Conservation (phyloP, 2,329 filamentous ascomycete species). For the Ophiostoma montium region DNA sequence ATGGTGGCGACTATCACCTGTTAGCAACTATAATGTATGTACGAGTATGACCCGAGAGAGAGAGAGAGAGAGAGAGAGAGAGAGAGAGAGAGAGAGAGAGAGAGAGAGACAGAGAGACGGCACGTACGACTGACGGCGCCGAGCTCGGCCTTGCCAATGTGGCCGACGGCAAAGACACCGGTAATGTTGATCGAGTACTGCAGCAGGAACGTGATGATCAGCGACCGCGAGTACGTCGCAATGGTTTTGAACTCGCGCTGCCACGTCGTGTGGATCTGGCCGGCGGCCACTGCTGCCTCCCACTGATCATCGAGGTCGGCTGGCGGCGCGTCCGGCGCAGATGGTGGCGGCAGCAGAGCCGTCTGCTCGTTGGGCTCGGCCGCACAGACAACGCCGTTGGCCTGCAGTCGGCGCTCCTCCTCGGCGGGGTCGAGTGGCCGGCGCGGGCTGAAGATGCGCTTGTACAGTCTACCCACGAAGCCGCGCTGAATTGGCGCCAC, state of each 20-base stretch:
- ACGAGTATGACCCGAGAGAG: too few relatives aligned
- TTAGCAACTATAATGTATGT: neutral
- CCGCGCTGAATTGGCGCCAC: slow-evolving; percentile 15
- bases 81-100: neutral
- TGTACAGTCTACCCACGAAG: slow-evolving; percentile 26
- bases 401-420: slow-evolving; percentile 46
- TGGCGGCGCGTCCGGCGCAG: slow-evolving; percentile 15
- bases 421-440: slow-evolving; percentile 25
- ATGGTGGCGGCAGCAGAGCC: slow-evolving; percentile 17
- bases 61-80: neutral
- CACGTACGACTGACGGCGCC: slow-evolving; percentile 44
- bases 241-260: slow-evolving; percentile 77
- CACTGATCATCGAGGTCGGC: slow-evolving; percentile 52
- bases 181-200: slow-evolving; percentile 78
- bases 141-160: slow-evolving; percentile 56
- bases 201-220: slow-evolving; percentile 61
- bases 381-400: slow-evolving; percentile 27
- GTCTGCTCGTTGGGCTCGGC: slow-evolving; percentile 22
- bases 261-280: slow-evolving; percentile 81
- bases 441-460: slow-evolving; percentile 41
- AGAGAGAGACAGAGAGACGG: neutral
- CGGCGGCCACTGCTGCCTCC: slow-evolving; percentile 71
- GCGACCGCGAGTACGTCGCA: slow-evolving; percentile 51
- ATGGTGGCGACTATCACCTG: slow-evolving; percentile 45
- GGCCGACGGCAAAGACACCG: slow-evolving; percentile 65